These are phyloP conservation scores for Puccinia triticina DNA, from an alignment of 1,284 basidiomycete genomes.

Conservation along the genomic window DNA sequence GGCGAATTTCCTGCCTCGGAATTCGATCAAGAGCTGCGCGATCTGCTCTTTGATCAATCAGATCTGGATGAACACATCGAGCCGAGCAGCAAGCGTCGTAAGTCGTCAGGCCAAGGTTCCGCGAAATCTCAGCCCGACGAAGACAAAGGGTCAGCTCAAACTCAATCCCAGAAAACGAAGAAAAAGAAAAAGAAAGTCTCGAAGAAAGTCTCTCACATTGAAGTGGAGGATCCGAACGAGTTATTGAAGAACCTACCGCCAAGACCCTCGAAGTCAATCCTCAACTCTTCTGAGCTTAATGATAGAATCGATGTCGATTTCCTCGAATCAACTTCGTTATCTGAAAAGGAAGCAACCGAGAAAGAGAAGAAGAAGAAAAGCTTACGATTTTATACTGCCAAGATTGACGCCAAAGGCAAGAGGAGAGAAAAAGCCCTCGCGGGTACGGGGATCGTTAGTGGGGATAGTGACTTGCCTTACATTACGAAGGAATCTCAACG, in stretches of 20 bases:
- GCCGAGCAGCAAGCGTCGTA: conserved; percentile 13
- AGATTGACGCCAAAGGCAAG: conserved; percentile 73
- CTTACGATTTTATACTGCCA: conserved; percentile 82
- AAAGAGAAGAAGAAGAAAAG: conserved; percentile 77
- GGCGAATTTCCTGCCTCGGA: conserved; percentile 13
- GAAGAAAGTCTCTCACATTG: conserved; percentile 9
- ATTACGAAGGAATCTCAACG: conserved; percentile 63
- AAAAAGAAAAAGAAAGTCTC: conserved; percentile 32
- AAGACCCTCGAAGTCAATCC: conserved; percentile 12
- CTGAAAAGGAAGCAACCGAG: conserved; percentile 74
- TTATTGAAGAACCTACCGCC: conserved; percentile 25
- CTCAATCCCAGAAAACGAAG: not conserved
- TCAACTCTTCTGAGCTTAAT: not conserved
- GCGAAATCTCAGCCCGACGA: conserved; percentile 5
- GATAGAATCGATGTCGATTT: conserved; percentile 65
- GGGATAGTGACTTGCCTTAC: conserved; percentile 87
- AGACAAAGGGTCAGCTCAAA: not conserved
- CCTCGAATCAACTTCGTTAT: conserved; percentile 74
- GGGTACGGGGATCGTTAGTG: conserved; percentile 61
- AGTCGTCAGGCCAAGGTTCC: not conserved
- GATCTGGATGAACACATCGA: not conserved
- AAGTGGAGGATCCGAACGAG: conserved; percentile 47
- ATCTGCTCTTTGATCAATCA: conserved; percentile 33
- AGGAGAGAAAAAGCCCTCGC: conserved; percentile 63
- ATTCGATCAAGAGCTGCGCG: conserved; percentile 37